Evolutionary conservation across 2,329 filamentous ascomycete genomes (phyloP).

Genomic region (Ceratocystis cubensis): DNA sequence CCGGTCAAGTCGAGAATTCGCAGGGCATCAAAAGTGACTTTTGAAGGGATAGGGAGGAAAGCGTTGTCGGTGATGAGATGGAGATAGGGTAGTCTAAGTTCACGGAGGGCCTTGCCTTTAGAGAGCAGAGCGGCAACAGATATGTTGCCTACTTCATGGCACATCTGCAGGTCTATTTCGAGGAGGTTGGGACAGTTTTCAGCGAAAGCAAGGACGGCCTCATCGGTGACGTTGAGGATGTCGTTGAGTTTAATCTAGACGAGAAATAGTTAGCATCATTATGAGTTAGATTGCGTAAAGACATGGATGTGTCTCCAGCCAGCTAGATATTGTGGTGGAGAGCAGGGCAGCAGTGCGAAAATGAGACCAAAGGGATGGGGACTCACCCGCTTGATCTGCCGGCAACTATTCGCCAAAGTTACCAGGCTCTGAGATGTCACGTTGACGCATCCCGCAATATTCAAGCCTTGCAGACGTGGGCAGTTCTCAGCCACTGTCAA

Average conservation of each 20-base stretch:
- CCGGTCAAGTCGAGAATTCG: conserved; percentile 90
- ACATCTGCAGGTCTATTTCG: conserved; percentile 89
- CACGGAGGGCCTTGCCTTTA: conserved; percentile 71
- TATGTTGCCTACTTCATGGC: conserved; percentile 65
- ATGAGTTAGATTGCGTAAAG: background rate
- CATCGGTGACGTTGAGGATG: conserved; percentile 71
- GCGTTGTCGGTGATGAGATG: conserved; percentile 74
- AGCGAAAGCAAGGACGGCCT: conserved; percentile 73
- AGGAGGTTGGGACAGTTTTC: conserved; percentile 82
- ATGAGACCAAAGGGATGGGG: background rate
- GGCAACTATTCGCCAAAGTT: conserved; percentile 66
- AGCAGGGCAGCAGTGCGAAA: background rate
- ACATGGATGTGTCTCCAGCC: background rate
- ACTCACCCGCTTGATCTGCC: conserved; percentile 71
- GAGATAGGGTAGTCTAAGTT: conserved; percentile 78
- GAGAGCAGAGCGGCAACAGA: conserved; percentile 71
- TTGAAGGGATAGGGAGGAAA: conserved; percentile 63
- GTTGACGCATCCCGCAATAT: conserved; percentile 73
- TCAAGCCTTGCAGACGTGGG: conserved; percentile 74
- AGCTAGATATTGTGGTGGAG: background rate
- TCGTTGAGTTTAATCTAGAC: conserved; percentile 81
- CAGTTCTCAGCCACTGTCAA: conserved; percentile 69
- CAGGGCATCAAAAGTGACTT: conserved; percentile 67
- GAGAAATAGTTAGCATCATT: conserved; percentile 52
- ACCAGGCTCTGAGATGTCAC: conserved; percentile 81